A percentile compares a stretch with the other conserved stretches of the same genome.
Conservation (phyloP, 345 rosid species). For the Laguncularia racemosa region DNA sequence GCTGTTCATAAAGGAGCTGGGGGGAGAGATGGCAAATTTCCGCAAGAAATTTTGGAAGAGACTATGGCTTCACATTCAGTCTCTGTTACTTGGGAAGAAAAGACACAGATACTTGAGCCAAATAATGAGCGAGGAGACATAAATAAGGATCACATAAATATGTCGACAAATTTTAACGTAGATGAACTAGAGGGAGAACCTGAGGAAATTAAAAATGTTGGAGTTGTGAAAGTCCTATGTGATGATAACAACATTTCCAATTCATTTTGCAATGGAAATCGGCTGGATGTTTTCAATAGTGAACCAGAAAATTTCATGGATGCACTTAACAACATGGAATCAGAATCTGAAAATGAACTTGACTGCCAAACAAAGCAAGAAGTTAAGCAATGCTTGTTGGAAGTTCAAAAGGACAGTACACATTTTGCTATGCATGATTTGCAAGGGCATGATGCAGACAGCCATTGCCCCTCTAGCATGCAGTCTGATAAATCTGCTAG, state of each 20-base stretch:
- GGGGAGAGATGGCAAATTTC: constrained; percentile 22
- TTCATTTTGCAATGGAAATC: constrained; percentile 22
- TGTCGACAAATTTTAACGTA: constrained; percentile 19
- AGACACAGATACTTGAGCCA: constrained; percentile 50
- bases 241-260: constrained; percentile 20
- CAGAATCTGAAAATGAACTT: constrained; percentile 50
- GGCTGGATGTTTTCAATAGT: constrained; percentile 45
- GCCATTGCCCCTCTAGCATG: background rate
- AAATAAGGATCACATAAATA: constrained; percentile 26
- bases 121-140: constrained; percentile 18
- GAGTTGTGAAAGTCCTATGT: constrained; percentile 16
- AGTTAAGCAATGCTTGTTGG: constrained; percentile 20
- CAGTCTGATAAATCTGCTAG: too few relatives aligned
- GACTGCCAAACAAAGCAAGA: constrained; percentile 36
- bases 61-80: constrained; percentile 28
- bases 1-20: constrained; percentile 27
- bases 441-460: background rate
- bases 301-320: constrained; percentile 65
- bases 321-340: constrained; percentile 64
- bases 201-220: constrained; percentile 9
- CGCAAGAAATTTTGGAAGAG: constrained; percentile 28
- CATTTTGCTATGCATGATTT: constrained; percentile 12
- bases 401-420: constrained; percentile 5
- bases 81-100: constrained; percentile 66
- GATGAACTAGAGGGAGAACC: constrained; percentile 15